phyloP scores from a whole-genome alignment of 2,329 filamentous ascomycete species.

The Ampelomyces quisqualis region DNA sequence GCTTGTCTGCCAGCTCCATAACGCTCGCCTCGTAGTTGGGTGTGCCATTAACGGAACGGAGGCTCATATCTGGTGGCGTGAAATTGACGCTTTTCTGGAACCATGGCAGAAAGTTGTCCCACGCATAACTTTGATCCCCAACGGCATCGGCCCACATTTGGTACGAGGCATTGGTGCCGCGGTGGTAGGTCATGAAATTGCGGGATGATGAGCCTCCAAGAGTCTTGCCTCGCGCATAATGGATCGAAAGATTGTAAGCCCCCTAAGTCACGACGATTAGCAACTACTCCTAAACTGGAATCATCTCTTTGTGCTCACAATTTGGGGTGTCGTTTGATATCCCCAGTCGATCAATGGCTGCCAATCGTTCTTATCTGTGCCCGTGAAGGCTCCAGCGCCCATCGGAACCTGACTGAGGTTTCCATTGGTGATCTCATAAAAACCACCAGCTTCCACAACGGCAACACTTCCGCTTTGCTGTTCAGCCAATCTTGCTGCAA shows the following conservation, averaged over 20 bases:
- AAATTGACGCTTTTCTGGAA: slow-evolving; percentile 31
- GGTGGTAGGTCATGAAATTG: slow-evolving; percentile 27
- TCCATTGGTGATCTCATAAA: slow-evolving; percentile 19
- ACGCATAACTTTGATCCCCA: slow-evolving; percentile 32
- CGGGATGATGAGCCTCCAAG: slow-evolving; percentile 29
- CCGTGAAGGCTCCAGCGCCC: too few relatives aligned
- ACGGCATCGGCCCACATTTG: slow-evolving; percentile 33
- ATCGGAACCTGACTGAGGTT: slow-evolving; percentile 9
- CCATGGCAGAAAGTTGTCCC: slow-evolving; percentile 19
- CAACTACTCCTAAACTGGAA: too few relatives aligned
- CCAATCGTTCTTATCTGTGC: slow-evolving; percentile 19
- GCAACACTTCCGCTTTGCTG: slow-evolving; percentile 12
- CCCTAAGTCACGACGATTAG: slow-evolving; percentile 2
- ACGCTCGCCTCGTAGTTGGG: slow-evolving; percentile 5
- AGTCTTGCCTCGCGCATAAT: slow-evolving; percentile 33
- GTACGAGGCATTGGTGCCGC: slow-evolving; percentile 15
- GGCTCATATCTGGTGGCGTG: slow-evolving; percentile 19
- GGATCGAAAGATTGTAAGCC: slow-evolving; percentile 14
- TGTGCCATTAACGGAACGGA: slow-evolving; percentile 10
- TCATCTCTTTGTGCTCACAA: neutral
- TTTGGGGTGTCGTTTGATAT: slow-evolving; percentile 32
- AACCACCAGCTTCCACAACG: slow-evolving; percentile 23
- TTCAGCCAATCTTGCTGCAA: slow-evolving; percentile 12
- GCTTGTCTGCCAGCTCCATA: slow-evolving; percentile 2
- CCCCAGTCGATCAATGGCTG: slow-evolving; percentile 33